phyloP scores from a whole-genome alignment of 2,329 filamentous ascomycete genomes.

The Trichoderma sp. region DNA sequence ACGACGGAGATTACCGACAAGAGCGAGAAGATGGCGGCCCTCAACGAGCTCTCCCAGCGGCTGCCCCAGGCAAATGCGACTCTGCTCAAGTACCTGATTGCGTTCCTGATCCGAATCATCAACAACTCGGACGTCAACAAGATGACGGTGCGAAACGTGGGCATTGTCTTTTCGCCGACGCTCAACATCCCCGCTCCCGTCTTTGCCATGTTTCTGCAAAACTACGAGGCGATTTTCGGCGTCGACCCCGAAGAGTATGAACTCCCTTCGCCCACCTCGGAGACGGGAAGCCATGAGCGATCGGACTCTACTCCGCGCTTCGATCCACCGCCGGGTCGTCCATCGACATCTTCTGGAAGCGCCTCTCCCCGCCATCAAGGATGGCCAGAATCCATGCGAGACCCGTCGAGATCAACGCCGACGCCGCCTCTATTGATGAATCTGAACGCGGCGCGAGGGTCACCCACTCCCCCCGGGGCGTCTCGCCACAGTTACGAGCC shows the following conservation, averaged over 20 bases:
- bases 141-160: constrained; percentile 97
- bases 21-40: constrained; percentile 69
- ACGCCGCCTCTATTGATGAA: constrained; percentile 47
- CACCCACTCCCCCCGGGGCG: constrained; percentile 42
- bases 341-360: constrained; percentile 48
- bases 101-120: constrained; percentile 88
- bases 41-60: constrained; percentile 74
- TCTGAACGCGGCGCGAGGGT: constrained; percentile 32
- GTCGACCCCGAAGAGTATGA: constrained; percentile 63
- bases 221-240: constrained; percentile 83
- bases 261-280: constrained; percentile 45
- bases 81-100: constrained; percentile 77
- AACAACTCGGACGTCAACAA: constrained; percentile 89
- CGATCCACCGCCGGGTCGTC: constrained; percentile 40
- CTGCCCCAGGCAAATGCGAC: constrained; percentile 78
- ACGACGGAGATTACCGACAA: constrained; percentile 76
- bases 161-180: constrained; percentile 96
- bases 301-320: constrained; percentile 32
- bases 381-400: constrained; percentile 31
- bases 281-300: constrained; percentile 34
- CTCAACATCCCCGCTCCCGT: constrained; percentile 94
- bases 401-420: constrained; percentile 40
- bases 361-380: constrained; percentile 53
- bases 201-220: constrained; percentile 89
- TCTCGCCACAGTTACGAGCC: constrained; percentile 43